phyloP scores from a whole-genome alignment of 2,329 filamentous ascomycete genomes.

The Kalmusia sp. region DNA sequence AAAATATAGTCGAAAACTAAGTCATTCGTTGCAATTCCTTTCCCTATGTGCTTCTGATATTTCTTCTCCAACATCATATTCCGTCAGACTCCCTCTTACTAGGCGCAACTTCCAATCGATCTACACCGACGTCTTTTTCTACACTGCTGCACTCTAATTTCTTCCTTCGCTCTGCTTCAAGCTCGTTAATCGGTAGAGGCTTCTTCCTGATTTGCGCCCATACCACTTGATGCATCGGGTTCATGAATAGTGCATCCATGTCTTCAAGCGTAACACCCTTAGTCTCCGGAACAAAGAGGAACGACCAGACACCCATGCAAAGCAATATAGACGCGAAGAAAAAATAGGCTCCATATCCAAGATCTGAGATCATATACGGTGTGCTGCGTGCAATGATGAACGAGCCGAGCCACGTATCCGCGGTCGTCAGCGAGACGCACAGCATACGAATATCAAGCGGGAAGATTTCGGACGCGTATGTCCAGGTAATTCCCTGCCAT shows the following conservation, averaged over 20 bases:
- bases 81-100: background rate
- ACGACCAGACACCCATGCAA: slow-evolving; percentile 39
- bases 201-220: slow-evolving; percentile 37
- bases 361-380: slow-evolving; percentile 46
- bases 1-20: too few relatives aligned
- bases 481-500: slow-evolving; percentile 53
- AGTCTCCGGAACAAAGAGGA: slow-evolving; percentile 42
- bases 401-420: slow-evolving; percentile 48
- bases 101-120: slow-evolving; percentile 23
- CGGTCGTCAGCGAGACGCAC: slow-evolving; percentile 48
- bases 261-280: slow-evolving; percentile 41
- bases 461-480: slow-evolving; percentile 59
- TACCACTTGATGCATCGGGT: slow-evolving; percentile 36
- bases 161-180: slow-evolving; percentile 23
- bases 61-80: too few relatives aligned
- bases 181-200: slow-evolving; percentile 20
- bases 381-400: slow-evolving; percentile 51
- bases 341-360: slow-evolving; percentile 49
- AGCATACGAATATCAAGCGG: slow-evolving; percentile 50
- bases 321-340: slow-evolving; percentile 45
- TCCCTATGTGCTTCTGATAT: too few relatives aligned
- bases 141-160: slow-evolving; percentile 13
- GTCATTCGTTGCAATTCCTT: too few relatives aligned
- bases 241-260: slow-evolving; percentile 40
- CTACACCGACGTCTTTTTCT: slow-evolving; percentile 28